Evolutionary conservation across 768 basidiomycete genomes (phyloP).

Genomic region (Mycena rosella): DNA sequence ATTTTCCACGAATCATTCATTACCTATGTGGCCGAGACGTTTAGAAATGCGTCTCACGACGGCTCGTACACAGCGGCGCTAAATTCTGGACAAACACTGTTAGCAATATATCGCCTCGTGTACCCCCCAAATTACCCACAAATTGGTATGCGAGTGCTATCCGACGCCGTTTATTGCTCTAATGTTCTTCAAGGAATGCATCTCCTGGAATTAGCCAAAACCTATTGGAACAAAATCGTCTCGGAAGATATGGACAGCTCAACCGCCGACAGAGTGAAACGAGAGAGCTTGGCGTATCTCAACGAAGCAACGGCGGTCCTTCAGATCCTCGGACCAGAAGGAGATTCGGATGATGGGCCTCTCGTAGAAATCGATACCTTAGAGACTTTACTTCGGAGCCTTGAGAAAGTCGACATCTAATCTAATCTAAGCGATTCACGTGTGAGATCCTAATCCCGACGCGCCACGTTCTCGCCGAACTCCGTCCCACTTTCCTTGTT

Average conservation of each 20-base stretch:
- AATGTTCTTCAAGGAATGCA: constrained; percentile 69
- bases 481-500: not conserved
- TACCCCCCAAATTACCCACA: constrained; percentile 88
- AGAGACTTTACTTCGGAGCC: constrained; percentile 52
- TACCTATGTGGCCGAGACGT: constrained; percentile 67
- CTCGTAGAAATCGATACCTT: constrained; percentile 64
- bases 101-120: constrained; percentile 75
- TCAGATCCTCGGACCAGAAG: constrained; percentile 68
- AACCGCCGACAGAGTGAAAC: constrained; percentile 38
- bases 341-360: constrained; percentile 73
- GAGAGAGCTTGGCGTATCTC: constrained; percentile 53
- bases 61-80: constrained; percentile 67
- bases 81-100: constrained; percentile 64
- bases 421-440: not conserved
- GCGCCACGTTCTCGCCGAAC: constrained; percentile 2
- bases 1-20: constrained; percentile 73
- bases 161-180: constrained; percentile 11
- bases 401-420: constrained; percentile 20
- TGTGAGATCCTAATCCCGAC: not conserved
- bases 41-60: constrained; percentile 80
- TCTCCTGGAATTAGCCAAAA: constrained; percentile 80
- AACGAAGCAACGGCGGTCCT: constrained; percentile 56
- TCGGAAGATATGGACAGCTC: constrained; percentile 42
- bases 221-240: constrained; percentile 76
- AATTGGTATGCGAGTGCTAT: constrained; percentile 64